Evolutionary conservation across 495 filamentous ascomycete genomes (phyloP), one percentile per base, ranked within the genome.

Genomic region (Pyrenopolyporus hunteri): DNA sequence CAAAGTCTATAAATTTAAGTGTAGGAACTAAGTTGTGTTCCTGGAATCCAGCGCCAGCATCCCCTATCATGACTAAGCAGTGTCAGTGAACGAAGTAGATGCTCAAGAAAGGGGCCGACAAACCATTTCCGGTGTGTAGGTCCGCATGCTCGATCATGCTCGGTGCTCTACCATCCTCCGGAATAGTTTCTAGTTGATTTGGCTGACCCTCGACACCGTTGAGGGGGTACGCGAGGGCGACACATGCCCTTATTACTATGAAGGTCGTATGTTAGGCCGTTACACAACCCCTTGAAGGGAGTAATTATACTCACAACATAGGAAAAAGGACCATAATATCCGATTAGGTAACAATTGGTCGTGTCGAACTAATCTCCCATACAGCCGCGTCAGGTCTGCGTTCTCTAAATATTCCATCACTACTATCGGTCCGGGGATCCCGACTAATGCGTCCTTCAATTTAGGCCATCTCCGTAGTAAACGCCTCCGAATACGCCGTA

Each of bases 1-100:
- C 56, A 28, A 59, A 59, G 37, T 59, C 56, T 29, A 51, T 59
- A 16, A 59, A 59, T 22, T 59, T 59, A 6, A 59, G 46, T 14
- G 56, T 19, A 5, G 56, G 55, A 8, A 59, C 28, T 29, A 59
- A n/a, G 6, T 26, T 37, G 37, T 59, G 55, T 43, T 59, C 55
- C 36, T 1, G 17, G 6, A 59, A 59, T 19, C 46, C 45, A 28
- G 10, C 9, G 13, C 55, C 55, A 20, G 43, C 17, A 9, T 32
- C 20, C 4, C 45, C 55, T 43, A 59, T 50, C 55, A 59, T 59
- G 4, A 59, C 55, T 59, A 35, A 1, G 6, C 11, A 42, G n/a
- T 36, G 20, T 59, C 35, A 59, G n/a, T 37, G 39, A 31, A 9
- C 23, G 16, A 7, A 32, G 13, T 14, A 25, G n/a, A 44, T 2